phyloP scores from a whole-genome alignment of 345 rosid species.

The Camelina neglecta region DNA sequence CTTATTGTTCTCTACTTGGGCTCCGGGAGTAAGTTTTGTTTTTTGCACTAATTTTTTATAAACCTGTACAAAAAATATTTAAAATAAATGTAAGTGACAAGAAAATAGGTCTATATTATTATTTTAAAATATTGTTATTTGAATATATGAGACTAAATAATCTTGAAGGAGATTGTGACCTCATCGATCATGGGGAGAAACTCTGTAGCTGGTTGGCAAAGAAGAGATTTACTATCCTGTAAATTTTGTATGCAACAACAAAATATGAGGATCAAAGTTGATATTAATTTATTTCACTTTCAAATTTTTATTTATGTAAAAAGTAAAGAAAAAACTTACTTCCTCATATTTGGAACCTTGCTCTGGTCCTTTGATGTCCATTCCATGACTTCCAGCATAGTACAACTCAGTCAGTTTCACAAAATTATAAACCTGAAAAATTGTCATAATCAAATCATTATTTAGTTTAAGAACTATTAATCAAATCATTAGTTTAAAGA shows the following conservation, averaged over 20 bases:
- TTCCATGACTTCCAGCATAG: constrained; percentile 98
- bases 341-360: constrained; percentile 41
- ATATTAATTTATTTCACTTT: not conserved
- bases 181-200: constrained; percentile 86
- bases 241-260: not conserved
- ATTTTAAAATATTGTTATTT: not conserved
- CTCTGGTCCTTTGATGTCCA: constrained; percentile 97
- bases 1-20: constrained; percentile 87
- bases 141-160: constrained; percentile 5
- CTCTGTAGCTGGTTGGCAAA: constrained; percentile 86
- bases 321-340: constrained; percentile 44
- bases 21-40: constrained; percentile 73
- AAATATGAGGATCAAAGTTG: not conserved
- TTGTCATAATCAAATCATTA: not conserved
- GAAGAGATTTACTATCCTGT: constrained; percentile 54
- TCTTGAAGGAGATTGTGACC: constrained; percentile 50
- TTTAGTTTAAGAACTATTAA: too few species aligned
- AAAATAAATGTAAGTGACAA: constrained; percentile 1
- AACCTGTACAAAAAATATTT: constrained; percentile 44
- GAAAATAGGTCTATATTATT: not conserved
- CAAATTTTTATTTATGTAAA: constrained; percentile 32
- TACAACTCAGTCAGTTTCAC: constrained; percentile 79
- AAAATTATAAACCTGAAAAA: constrained; percentile 57
- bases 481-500: not conserved
- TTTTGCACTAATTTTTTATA: constrained; percentile 57